Evolutionary conservation across 331 rosid species (phyloP), one percentile per base, ranked within the genome.

Genomic region (Erythrophleum ivorense): DNA sequence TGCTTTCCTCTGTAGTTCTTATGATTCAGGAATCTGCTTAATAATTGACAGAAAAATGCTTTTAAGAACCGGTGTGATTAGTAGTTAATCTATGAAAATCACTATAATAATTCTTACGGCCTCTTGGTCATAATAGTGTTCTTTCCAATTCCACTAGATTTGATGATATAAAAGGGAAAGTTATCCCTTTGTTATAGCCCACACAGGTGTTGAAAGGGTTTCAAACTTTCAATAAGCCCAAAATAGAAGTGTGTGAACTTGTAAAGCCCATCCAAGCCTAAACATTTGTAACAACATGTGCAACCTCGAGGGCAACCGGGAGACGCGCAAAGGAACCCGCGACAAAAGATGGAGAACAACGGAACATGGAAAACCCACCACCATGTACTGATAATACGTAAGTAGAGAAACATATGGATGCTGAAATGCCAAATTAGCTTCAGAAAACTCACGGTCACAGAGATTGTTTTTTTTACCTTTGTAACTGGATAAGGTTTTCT

Each of bases 401-500:
- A 45, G 14, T 29, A 54, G 77, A 79, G 82, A 69, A 14, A 36
- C 46, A 46, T 24, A n/a, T 41, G 9, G n/a, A 3, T 12, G 2
- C 3, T 16, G 21, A 52, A 34, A n/a, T 19, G 36, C 45, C 41
- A 75, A 74, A 65, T 50, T 77, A 31, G 40, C 16, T 10, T 16
- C 59, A 54, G 64, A 78, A 46, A 72, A 55, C 78, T 68, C 48
- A 10, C 13, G 29, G 57, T 68, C 21, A 84, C 57, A 33, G 38
- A 46, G 64, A 34, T 40, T 67, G 5, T 50, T 50, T 18, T 75
- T n/a, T 18, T 46, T 86, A 91, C 98, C 98, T 91, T 91, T 92
- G 87, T 92, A 89, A 87, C 76, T 71, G 68, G 97, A 91, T 66
- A 94, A 86, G 53, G 88, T 36, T 81, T 94, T 94, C 92, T 91